Conservation (phyloP, 2,329 filamentous ascomycete genomes). For the Diaporthe nobilis region DNA sequence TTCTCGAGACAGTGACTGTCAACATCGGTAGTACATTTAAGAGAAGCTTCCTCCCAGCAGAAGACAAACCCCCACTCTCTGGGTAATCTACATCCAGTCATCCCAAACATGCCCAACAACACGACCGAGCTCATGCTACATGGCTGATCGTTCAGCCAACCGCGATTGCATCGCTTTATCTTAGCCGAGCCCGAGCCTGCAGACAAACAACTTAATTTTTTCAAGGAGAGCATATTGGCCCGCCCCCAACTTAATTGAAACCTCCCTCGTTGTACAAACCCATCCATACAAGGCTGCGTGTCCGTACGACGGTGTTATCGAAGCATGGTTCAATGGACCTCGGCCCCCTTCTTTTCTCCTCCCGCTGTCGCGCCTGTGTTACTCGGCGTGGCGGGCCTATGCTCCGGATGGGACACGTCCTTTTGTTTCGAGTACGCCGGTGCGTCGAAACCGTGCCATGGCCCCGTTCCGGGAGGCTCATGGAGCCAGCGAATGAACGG, state of each 20-base stretch:
- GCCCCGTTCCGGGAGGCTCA: background rate
- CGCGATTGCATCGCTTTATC: too few species aligned
- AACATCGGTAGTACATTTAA: background rate
- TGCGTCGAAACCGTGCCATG: constrained; percentile 17
- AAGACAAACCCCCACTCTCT: background rate
- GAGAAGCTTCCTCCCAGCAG: background rate
- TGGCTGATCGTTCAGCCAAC: too few species aligned
- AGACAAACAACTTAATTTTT: background rate
- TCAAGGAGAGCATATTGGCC: background rate
- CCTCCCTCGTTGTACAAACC: background rate
- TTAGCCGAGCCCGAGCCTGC: background rate
- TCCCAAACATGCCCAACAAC: too few species aligned
- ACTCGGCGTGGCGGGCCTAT: background rate
- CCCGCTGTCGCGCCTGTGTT: constrained; percentile 8
- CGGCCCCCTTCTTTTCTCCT: background rate
- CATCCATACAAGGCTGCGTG: background rate
- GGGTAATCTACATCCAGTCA: background rate
- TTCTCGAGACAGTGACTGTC: background rate
- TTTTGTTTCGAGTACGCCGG: background rate
- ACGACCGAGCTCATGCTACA: background rate
- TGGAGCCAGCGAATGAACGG: constrained; percentile 29
- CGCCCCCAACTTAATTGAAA: background rate
- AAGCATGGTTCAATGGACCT: background rate
- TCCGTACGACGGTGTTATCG: background rate
- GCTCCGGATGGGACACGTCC: background rate